These are phyloP conservation scores for Phytophthora pistaciae DNA, from an alignment of 352 stramenopile species.

Conservation along the genomic window DNA sequence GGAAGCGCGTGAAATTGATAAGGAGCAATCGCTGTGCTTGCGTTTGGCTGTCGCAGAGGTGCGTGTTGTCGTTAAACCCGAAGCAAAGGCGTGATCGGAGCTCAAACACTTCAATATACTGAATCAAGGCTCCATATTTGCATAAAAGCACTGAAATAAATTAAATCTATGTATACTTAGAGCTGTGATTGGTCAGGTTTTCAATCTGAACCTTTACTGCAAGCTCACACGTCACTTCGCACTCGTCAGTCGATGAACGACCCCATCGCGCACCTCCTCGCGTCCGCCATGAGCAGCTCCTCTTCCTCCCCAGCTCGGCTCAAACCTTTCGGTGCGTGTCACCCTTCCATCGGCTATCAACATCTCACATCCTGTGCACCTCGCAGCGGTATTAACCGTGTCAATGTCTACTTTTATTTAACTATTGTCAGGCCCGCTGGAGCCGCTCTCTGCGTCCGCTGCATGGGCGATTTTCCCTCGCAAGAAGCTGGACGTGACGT, in stretches of 20 bases:
- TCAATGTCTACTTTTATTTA: neutral
- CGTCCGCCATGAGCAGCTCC: conserved; percentile 19
- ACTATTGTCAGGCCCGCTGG: conserved; percentile 46
- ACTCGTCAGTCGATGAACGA: conserved; percentile 14
- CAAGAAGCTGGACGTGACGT: conserved; percentile 87
- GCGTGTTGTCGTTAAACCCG: neutral
- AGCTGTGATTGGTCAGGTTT: neutral
- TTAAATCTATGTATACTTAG: neutral
- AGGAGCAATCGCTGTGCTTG: too few relatives aligned
- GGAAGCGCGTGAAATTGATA: too few relatives aligned
- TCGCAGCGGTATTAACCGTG: neutral
- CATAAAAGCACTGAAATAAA: neutral
- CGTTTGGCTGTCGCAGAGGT: too few relatives aligned
- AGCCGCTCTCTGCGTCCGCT: conserved; percentile 61
- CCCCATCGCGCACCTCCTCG: neutral
- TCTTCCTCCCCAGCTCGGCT: conserved; percentile 16
- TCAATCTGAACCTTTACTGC: neutral
- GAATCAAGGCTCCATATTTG: neutral
- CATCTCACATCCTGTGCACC: neutral
- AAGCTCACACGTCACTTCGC: conserved; percentile 17
- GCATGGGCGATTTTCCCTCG: conserved; percentile 85
- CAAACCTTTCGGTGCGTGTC: conserved; percentile 37
- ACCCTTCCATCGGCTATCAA: neutral
- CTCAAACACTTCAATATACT: neutral
- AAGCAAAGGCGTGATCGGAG: too few relatives aligned